Conservation (phyloP, 306 rosid species). For the Mimosa pudica region DNA sequence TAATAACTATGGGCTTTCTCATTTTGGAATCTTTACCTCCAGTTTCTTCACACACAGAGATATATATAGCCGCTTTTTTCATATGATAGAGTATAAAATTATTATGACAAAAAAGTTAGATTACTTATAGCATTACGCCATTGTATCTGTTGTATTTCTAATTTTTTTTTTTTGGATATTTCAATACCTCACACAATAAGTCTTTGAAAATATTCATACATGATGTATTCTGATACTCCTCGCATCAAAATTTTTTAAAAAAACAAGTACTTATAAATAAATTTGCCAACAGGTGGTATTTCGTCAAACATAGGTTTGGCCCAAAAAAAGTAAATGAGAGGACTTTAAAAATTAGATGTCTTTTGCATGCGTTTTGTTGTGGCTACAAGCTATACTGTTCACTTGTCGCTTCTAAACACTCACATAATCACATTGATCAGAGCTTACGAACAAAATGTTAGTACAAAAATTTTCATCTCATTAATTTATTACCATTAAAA, state of each 20-base stretch:
- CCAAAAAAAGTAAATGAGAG: background rate
- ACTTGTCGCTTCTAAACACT: background rate
- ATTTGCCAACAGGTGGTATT: background rate
- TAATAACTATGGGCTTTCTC: background rate
- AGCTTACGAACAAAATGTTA: background rate
- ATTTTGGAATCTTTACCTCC: background rate
- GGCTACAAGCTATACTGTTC: background rate
- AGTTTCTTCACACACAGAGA: background rate
- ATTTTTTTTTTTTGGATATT: background rate
- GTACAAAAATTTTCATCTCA: background rate
- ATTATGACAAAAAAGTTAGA: background rate
- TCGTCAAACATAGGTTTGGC: background rate
- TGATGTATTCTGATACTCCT: background rate
- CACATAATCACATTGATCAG: background rate
- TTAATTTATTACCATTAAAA: background rate
- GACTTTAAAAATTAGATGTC: background rate
- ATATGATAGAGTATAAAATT: background rate
- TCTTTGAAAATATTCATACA: background rate
- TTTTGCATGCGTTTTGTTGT: background rate
- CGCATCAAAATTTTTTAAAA: background rate
- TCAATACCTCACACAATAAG: background rate
- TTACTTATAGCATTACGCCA: background rate
- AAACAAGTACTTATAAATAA: background rate
- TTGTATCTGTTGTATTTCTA: background rate
- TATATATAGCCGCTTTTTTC: background rate